A percentile compares a stretch with the other conserved stretches of the same genome.
phyloP scores from a whole-genome alignment of 768 basidiomycete species.

The Lepiota brunneoincarnata region DNA sequence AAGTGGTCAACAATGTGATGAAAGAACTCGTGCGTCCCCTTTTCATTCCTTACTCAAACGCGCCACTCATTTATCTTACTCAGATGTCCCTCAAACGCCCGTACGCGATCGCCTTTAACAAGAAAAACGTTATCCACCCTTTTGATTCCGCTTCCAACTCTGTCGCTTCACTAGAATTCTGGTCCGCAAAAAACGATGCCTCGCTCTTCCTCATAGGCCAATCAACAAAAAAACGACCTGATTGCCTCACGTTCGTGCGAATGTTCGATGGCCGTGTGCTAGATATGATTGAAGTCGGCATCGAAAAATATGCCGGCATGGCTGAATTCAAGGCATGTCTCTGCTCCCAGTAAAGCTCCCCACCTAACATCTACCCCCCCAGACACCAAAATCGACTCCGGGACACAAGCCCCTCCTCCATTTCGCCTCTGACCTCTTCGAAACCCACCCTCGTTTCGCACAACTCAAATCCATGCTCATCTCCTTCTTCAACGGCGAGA shows the following conservation, averaged over 20 bases:
- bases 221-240: constrained; percentile 91
- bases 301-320: constrained; percentile 81
- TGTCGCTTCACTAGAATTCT: constrained; percentile 77
- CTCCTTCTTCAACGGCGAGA: constrained; percentile 88
- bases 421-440: constrained; percentile 94
- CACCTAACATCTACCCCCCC: background rate
- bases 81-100: constrained; percentile 97
- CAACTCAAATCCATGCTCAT: constrained; percentile 92
- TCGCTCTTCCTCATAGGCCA: constrained; percentile 88
- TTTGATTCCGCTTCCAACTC: constrained; percentile 65
- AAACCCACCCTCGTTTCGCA: constrained; percentile 87
- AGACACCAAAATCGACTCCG: constrained; percentile 87
- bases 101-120: constrained; percentile 86
- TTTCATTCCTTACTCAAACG: no score
- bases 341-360: background rate
- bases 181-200: constrained; percentile 92
- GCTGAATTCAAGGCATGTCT: constrained; percentile 73
- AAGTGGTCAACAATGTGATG: constrained; percentile 78
- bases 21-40: constrained; percentile 73
- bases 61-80: background rate
- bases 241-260: constrained; percentile 80
- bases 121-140: constrained; percentile 88
- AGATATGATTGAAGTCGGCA: constrained; percentile 94
- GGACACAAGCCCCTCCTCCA: constrained; percentile 93
- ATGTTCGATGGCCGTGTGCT: constrained; percentile 84